Percentiles rank a stretch among this genome's conserved stretches.
These are phyloP conservation scores for Ogataea haglerorum DNA, from an alignment of 805 yeast species.

Conservation along the genomic window DNA sequence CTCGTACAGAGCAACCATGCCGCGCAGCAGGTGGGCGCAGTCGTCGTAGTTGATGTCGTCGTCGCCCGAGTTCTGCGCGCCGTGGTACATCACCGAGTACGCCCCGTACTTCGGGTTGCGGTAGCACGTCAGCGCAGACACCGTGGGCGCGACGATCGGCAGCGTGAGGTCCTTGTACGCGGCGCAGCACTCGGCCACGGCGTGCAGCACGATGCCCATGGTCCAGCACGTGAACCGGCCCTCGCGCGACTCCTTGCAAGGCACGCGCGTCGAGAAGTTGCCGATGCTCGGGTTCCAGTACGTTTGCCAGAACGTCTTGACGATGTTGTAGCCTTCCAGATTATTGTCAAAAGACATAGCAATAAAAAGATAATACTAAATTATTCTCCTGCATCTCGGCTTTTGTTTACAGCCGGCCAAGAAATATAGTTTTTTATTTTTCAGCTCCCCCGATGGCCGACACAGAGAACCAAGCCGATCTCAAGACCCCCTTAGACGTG, in stretches of 20 bases:
- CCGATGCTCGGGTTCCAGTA: constrained; percentile 39
- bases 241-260: constrained; percentile 44
- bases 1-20: constrained; percentile 62
- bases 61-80: constrained; percentile 49
- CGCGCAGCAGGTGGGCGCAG: constrained; percentile 71
- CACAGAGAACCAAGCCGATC: neutral
- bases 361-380: neutral
- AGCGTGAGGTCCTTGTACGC: constrained; percentile 48
- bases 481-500: neutral
- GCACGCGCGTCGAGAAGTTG: constrained; percentile 39
- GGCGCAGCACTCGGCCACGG: constrained; percentile 62
- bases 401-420: too few species aligned
- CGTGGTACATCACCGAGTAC: constrained; percentile 60
- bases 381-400: too few species aligned
- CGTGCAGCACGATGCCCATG: constrained; percentile 61
- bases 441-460: neutral
- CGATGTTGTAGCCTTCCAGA: constrained; percentile 38
- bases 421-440: neutral
- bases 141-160: constrained; percentile 52
- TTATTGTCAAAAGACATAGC: constrained; percentile 27
- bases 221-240: constrained; percentile 66
- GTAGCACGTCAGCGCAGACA: constrained; percentile 48
- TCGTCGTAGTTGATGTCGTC: constrained; percentile 69
- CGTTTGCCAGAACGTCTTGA: constrained; percentile 39
- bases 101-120: constrained; percentile 50